Evolutionary conservation across 2,329 filamentous ascomycete genomes (phyloP), one percentile per base, ranked within the genome.

Genomic region (Beauveria sp.): DNA sequence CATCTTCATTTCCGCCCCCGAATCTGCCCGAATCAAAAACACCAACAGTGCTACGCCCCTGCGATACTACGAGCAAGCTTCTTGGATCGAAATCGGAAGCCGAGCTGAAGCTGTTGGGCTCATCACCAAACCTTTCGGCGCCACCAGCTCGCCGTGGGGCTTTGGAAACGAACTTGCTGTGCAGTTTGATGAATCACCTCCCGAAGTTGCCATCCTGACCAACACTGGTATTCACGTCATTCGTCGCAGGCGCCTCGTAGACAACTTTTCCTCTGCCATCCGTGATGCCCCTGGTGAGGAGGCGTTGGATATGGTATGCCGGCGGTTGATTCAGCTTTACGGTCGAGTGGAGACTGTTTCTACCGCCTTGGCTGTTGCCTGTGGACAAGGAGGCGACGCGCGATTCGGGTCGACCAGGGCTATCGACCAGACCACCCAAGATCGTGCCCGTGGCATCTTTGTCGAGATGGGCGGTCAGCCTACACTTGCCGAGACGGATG

Each of bases 131-230:
- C 84, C 89, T 0, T 93, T 92, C 67, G 82, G 86, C 18, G 89
- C 89, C 10, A 82, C 86, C 0, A 77, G 76, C 12, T 83, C 85
- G 28, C 89, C 90, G 0, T 72, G 86, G 24, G 93, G 93, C 0
- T 98, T 96, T 69, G 93, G 93, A 12, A 99, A 99, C 68, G 95
- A 99, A 75, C 80, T 98, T 61, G 91, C 95, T 1, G 89, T 96
- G n/a, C 96, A 99, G 68, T 99, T 95, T 68, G 95, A 99, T 69
- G 83, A 90, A 63, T 80, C 87, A 0, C 83, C 89, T 0, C 86
- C 88, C 56, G 93, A 99, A 71, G 87, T 98, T 65, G 95, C 93
- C 1, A 86, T 99, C 52, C 81, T 99, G 60, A 98, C 95, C 38
- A 96, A 95, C 68, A 91, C 86, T 16, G 95, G 95, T 3, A 85